Percentiles rank a stretch among this genome's conserved stretches.
Conservation (phyloP, 2,329 filamentous ascomycete genomes). For the Exophiala bonariae region DNA sequence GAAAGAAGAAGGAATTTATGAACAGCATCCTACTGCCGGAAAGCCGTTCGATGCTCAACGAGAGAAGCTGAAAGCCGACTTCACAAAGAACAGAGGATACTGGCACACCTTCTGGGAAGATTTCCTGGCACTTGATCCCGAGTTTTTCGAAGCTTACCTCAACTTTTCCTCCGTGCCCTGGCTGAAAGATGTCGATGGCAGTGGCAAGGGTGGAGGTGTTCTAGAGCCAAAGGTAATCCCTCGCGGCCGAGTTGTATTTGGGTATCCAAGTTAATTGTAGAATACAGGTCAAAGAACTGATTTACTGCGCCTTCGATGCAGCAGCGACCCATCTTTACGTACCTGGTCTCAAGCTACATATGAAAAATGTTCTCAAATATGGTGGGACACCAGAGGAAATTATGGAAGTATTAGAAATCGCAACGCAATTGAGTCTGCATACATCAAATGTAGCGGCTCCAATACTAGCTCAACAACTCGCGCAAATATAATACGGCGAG, state of each 20-base stretch:
- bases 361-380: conserved; percentile 48
- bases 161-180: conserved; percentile 47
- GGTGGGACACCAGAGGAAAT: conserved; percentile 50
- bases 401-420: conserved; percentile 50
- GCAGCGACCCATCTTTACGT: conserved; percentile 50
- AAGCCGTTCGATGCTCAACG: conserved; percentile 38
- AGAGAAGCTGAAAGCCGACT: conserved; percentile 42
- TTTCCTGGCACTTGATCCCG: conserved; percentile 38
- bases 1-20: conserved; percentile 37
- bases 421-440: conserved; percentile 27
- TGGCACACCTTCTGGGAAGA: conserved; percentile 41
- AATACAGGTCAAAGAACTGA: conserved; percentile 42
- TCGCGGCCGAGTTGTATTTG: neutral
- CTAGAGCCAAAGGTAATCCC: conserved; percentile 43
- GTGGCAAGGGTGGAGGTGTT: conserved; percentile 32
- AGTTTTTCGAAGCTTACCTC: conserved; percentile 51
- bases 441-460: conserved; percentile 16
- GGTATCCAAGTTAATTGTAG: neutral
- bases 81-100: conserved; percentile 47
- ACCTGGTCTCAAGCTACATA: conserved; percentile 49
- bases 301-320: conserved; percentile 51
- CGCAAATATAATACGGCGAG: conserved; percentile 2
- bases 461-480: conserved; percentile 14
- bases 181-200: conserved; percentile 17
- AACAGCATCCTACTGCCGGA: conserved; percentile 27